Base-by-base conservation (phyloP, 495 filamentous ascomycete genomes). In the Penicillium bovifimosum region DNA sequence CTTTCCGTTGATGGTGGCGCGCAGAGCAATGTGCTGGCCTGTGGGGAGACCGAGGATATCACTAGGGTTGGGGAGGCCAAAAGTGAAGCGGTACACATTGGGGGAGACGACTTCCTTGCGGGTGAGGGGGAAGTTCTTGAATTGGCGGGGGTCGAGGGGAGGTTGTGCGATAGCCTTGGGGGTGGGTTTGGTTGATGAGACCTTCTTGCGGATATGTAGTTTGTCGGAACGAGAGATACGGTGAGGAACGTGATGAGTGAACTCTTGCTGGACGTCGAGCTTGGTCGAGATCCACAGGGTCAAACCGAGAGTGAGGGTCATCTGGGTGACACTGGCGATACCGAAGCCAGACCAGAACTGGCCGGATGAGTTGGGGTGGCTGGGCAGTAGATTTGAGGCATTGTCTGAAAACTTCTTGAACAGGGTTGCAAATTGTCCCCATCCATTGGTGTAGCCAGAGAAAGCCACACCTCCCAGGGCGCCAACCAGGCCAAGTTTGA, bases 1-100 rank as follows among this genome's bases (percentile, higher is more conserved):
- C 45, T 69, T 58, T n/a, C 68, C 73, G 53, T 74, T 59, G 14
- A 75, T 63, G 6, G 52, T 59, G 13, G 71, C 65, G 10, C 59
- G 59, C 10, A 77, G 71, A 7, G 69, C 66, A 34, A 77, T 60
- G 47, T 76, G 71, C 52, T 77, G 73, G 18, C 74, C 74, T 9
- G 61, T 73, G 0, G 75, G 75, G 2, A 78, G 65, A 20, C 73
- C 68, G 6, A 78, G 60, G 1, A 72, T 58, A 32, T 62, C 54
- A 7, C 64, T 18, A 17, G 61, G 17, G 14, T 49, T 60, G 1
- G 75, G 73, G 7, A 78, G 67, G 13, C 62, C 61, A 46, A 78
- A 76, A 29, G 64, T 54, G 35, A 76, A 47, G 3, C 55, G 63
- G 53, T 67, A 74, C 3, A 74, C 74, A 56, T 69, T 65, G 9